Conservation (phyloP, 2,329 filamentous ascomycete species). For the Xylariaceae sp. region DNA sequence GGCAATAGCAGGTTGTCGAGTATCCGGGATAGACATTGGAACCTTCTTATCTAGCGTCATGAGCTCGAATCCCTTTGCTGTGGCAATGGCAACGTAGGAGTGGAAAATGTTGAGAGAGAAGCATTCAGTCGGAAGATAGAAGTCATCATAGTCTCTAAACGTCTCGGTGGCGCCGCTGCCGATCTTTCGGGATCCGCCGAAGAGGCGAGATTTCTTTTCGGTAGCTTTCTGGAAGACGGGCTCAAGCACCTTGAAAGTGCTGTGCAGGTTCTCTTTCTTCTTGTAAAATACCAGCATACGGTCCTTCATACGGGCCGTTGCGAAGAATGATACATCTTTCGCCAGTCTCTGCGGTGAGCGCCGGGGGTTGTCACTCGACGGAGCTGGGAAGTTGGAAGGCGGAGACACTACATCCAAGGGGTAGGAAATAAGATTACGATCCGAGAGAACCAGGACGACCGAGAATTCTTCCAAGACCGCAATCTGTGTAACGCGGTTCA, state of each 20-base stretch:
- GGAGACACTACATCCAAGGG: slow-evolving; percentile 80
- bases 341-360: slow-evolving; percentile 89
- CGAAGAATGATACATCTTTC: slow-evolving; percentile 95
- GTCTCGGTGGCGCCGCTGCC: slow-evolving; percentile 75
- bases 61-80: slow-evolving; percentile 89
- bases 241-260: slow-evolving; percentile 94
- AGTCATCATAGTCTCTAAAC: slow-evolving; percentile 97
- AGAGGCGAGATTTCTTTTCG: slow-evolving; percentile 71
- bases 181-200: slow-evolving; percentile 54
- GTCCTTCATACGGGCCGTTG: slow-evolving; percentile 95
- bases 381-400: slow-evolving; percentile 57
- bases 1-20: slow-evolving; percentile 71
- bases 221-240: slow-evolving; percentile 91
- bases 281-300: slow-evolving; percentile 94
- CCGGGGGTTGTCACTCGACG: slow-evolving; percentile 67
- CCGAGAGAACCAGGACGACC: slow-evolving; percentile 83
- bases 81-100: slow-evolving; percentile 86
- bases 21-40: slow-evolving; percentile 87
- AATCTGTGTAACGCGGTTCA: slow-evolving; percentile 79
- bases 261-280: slow-evolving; percentile 86
- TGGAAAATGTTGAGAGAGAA: slow-evolving; percentile 96
- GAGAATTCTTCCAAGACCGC: slow-evolving; percentile 95
- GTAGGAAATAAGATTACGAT: slow-evolving; percentile 88
- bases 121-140: slow-evolving; percentile 95
- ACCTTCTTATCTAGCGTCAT: slow-evolving; percentile 97